These are phyloP conservation scores for Cryptomeria japonica DNA, from an alignment of 75 land plant genomes.

Conservation along the genomic window DNA sequence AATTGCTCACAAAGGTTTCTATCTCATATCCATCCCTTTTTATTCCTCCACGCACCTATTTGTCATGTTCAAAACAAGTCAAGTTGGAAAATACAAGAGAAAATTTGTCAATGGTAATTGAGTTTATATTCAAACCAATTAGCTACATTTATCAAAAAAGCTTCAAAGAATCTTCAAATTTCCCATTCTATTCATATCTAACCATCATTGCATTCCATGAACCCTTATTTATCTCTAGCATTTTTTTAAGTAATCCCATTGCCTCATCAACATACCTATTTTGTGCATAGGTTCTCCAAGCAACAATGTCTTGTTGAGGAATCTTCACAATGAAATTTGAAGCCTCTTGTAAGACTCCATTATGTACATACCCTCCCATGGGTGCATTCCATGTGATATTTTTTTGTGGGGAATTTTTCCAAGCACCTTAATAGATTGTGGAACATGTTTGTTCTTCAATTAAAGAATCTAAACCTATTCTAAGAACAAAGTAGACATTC, in stretches of 20 bases:
- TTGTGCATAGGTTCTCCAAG: constrained; percentile 17
- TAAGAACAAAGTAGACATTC: too few relatives aligned
- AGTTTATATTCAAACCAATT: constrained; percentile 11
- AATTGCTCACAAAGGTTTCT: constrained; percentile 40
- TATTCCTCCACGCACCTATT: constrained; percentile 36
- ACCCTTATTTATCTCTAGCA: constrained; percentile 41
- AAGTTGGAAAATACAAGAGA: constrained; percentile 41
- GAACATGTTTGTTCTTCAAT: too few relatives aligned
- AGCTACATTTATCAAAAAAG: constrained; percentile 28
- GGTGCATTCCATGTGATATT: constrained; percentile 19
- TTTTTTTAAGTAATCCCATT: constrained; percentile 22
- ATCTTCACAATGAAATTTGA: constrained; percentile 15
- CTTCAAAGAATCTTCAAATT: constrained; percentile 18
- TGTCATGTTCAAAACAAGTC: constrained; percentile 22
- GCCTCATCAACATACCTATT: constrained; percentile 21
- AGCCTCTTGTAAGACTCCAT: constrained; percentile 6
- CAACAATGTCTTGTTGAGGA: neutral
- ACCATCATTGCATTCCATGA: constrained; percentile 59
- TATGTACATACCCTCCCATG: constrained; percentile 9
- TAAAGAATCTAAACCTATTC: too few relatives aligned
- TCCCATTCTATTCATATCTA: constrained; percentile 25
- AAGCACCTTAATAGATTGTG: constrained; percentile 2
- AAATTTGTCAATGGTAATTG: constrained; percentile 43
- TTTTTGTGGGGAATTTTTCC: neutral
- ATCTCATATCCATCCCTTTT: constrained; percentile 24